A percentile compares a stretch with the other conserved stretches of the same genome.
These are phyloP conservation scores for Psophocarpus tetragonolobus DNA, from an alignment of 306 rosid species.

Conservation along the genomic window DNA sequence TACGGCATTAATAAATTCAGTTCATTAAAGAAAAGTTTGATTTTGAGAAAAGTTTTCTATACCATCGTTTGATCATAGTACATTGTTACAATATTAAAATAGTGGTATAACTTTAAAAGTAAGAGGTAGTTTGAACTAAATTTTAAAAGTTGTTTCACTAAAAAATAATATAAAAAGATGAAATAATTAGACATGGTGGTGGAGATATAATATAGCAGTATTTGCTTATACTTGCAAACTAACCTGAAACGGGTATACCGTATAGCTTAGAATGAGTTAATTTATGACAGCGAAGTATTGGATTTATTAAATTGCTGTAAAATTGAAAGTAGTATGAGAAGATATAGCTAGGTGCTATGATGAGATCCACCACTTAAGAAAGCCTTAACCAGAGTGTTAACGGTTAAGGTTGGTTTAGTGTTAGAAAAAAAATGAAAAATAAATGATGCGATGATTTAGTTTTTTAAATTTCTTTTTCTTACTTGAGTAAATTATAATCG, in stretches of 20 bases:
- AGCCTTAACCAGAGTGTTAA: too few relatives aligned
- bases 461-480: too few relatives aligned
- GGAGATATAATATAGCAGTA: background rate
- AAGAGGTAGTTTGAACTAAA: background rate
- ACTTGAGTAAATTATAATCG: too few relatives aligned
- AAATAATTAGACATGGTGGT: background rate
- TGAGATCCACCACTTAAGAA: background rate
- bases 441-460: too few relatives aligned
- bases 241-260: background rate
- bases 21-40: background rate
- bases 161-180: background rate
- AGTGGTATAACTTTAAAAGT: background rate
- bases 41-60: background rate
- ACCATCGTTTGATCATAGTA: background rate
- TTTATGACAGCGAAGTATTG: background rate
- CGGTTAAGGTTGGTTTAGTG: too few relatives aligned
- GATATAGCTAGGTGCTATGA: background rate
- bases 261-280: background rate
- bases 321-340: background rate
- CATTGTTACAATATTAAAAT: background rate
- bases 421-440: too few relatives aligned
- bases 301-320: background rate
- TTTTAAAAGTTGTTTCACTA: background rate
- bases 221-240: background rate
- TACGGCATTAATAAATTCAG: background rate